phyloP scores from a whole-genome alignment of 1,139 yeast species.

The Pichia sp. region DNA sequence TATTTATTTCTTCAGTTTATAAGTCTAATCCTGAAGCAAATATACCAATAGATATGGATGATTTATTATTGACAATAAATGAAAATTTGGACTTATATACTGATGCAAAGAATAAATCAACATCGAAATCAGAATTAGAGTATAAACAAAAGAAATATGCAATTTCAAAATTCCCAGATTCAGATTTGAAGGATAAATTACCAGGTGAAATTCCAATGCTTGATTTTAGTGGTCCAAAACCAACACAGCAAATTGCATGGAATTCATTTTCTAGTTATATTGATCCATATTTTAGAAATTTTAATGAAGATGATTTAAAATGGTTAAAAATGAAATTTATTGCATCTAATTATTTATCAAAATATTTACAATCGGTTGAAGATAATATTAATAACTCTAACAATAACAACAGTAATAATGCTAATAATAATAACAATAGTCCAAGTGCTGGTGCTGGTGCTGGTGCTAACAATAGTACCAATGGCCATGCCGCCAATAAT shows the following conservation, averaged over 20 bases:
- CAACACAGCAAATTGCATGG: slow-evolving; percentile 88
- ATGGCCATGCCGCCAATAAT: no score
- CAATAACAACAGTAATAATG: not conserved
- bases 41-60: slow-evolving; percentile 17
- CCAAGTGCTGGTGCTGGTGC: no score
- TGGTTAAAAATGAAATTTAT: slow-evolving; percentile 58
- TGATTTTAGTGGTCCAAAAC: slow-evolving; percentile 82
- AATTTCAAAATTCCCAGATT: slow-evolving; percentile 82
- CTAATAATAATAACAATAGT: not conserved
- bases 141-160: slow-evolving; percentile 72
- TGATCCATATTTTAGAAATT: slow-evolving; percentile 78
- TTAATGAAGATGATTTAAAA: slow-evolving; percentile 72
- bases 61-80: slow-evolving; percentile 17
- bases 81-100: slow-evolving; percentile 21
- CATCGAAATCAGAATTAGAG: slow-evolving; percentile 33
- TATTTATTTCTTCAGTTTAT: slow-evolving; percentile 26
- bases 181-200: slow-evolving; percentile 63
- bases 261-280: slow-evolving; percentile 79
- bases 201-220: slow-evolving; percentile 87
- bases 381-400: not conserved
- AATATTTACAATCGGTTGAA: slow-evolving; percentile 3
- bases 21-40: slow-evolving; percentile 11
- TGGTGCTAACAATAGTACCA: no score
- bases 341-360: slow-evolving; percentile 3
- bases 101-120: slow-evolving; percentile 29